A percentile compares a stretch with the other conserved stretches of the same genome.
These are phyloP conservation scores for Talaromyces sp. DNA, from an alignment of 2,329 filamentous ascomycete genomes.

Conservation along the genomic window DNA sequence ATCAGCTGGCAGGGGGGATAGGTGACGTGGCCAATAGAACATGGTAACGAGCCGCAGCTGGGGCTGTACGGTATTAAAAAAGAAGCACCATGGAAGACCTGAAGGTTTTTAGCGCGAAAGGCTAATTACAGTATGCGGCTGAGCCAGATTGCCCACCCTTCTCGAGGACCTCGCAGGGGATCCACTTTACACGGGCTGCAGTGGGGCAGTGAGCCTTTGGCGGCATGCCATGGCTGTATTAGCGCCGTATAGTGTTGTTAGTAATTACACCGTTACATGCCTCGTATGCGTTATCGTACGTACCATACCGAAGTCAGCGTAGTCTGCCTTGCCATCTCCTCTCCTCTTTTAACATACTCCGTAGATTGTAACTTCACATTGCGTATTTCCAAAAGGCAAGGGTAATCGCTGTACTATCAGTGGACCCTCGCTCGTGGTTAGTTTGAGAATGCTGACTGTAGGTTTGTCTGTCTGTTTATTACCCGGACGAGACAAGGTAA, in stretches of 20 bases:
- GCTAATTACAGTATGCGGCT: conserved; percentile 16
- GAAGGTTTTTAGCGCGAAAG: conserved; percentile 7
- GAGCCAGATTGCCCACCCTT: conserved; percentile 14
- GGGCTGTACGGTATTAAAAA: conserved; percentile 16
- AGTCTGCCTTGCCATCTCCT: not conserved
- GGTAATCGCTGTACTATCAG: not conserved
- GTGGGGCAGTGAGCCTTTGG: conserved; percentile 5
- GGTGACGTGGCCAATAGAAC: conserved; percentile 5
- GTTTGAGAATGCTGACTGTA: conserved; percentile 14
- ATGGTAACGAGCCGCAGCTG: not conserved
- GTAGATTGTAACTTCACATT: not conserved
- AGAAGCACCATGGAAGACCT: conserved; percentile 17
- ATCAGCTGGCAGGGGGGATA: conserved; percentile 8
- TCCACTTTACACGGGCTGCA: conserved; percentile 9
- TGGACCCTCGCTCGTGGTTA: conserved; percentile 1
- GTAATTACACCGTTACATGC: not conserved
- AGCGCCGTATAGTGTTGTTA: not conserved
- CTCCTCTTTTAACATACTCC: not conserved
- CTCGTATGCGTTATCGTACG: not conserved
- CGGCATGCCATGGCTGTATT: conserved; percentile 1
- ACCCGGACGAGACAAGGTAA: not conserved
- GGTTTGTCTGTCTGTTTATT: not conserved
- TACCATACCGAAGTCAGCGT: conserved; percentile 3
- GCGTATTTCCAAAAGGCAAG: not conserved
- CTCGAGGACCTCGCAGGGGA: not conserved